Conservation (phyloP, 179 eudicot genomes). For the Vitellaria paradoxa region DNA sequence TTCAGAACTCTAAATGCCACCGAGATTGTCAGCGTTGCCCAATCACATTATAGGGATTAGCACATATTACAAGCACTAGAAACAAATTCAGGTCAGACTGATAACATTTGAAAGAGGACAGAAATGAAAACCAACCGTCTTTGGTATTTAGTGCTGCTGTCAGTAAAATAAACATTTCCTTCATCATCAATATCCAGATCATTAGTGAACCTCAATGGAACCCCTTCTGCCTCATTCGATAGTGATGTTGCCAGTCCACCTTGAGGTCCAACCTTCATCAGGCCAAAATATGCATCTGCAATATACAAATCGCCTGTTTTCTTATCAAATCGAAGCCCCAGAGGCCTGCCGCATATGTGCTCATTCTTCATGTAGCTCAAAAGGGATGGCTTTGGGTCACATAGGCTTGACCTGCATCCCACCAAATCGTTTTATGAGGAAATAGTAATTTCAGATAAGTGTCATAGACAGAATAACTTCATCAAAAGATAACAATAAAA, state of each 20-base stretch:
- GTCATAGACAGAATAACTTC: not conserved
- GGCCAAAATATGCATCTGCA: constrained; percentile 94
- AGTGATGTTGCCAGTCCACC: constrained; percentile 86
- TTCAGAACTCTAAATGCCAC: no score
- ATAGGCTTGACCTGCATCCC: constrained; percentile 57
- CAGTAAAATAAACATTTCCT: constrained; percentile 84
- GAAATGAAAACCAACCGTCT: constrained; percentile 50
- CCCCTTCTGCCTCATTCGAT: constrained; percentile 78
- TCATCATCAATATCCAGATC: constrained; percentile 87
- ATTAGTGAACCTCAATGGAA: constrained; percentile 77
- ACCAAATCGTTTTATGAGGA: constrained; percentile 10
- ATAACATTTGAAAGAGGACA: not conserved
- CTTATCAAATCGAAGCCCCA: constrained; percentile 88
- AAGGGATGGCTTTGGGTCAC: constrained; percentile 68
- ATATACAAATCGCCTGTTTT: constrained; percentile 87
- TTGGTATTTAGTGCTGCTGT: constrained; percentile 78
- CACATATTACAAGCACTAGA: no score
- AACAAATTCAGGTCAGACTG: not conserved
- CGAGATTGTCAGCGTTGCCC: no score
- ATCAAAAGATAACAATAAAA: no score
- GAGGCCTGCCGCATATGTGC: constrained; percentile 94
- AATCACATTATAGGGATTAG: no score
- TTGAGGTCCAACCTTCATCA: constrained; percentile 90
- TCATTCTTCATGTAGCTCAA: constrained; percentile 67
- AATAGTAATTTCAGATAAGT: not conserved